Percentiles rank a stretch among this genome's conserved stretches.
phyloP scores from a whole-genome alignment of 176 grass and related monocot species.

The Carex parvula region DNA sequence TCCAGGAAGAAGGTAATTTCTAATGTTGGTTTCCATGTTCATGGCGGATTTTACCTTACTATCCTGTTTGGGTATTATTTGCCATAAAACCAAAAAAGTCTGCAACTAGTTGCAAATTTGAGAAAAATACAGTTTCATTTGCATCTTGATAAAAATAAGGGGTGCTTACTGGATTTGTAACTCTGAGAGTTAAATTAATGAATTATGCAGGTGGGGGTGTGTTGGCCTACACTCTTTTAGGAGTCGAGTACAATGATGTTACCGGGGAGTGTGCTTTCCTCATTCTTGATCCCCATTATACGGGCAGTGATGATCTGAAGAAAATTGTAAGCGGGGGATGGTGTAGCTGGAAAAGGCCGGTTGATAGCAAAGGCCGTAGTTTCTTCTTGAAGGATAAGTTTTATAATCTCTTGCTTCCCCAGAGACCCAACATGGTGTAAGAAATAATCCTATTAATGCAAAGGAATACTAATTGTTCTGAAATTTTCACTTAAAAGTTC shows the following conservation, averaged over 20 bases:
- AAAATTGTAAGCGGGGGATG: constrained; percentile 90
- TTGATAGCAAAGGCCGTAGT: constrained; percentile 77
- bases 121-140: neutral
- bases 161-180: neutral
- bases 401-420: constrained; percentile 95
- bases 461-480: neutral
- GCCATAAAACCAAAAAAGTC: neutral
- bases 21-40: neutral
- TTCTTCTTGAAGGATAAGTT: constrained; percentile 98
- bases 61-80: neutral
- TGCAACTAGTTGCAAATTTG: neutral
- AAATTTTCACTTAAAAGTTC: neutral
- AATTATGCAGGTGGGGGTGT: constrained; percentile 80
- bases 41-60: neutral
- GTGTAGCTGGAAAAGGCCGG: constrained; percentile 85
- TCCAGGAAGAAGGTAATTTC: neutral
- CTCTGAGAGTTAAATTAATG: constrained; percentile 6
- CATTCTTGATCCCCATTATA: constrained; percentile 96
- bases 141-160: neutral
- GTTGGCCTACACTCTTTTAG: constrained; percentile 84
- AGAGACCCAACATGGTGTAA: constrained; percentile 95
- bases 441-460: constrained; percentile 7
- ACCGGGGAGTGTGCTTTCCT: constrained; percentile 91
- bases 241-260: constrained; percentile 82
- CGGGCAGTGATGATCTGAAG: constrained; percentile 69